Base-by-base conservation (phyloP, 495 filamentous ascomycete genomes). In the Wilcoxina mikolae region DNA sequence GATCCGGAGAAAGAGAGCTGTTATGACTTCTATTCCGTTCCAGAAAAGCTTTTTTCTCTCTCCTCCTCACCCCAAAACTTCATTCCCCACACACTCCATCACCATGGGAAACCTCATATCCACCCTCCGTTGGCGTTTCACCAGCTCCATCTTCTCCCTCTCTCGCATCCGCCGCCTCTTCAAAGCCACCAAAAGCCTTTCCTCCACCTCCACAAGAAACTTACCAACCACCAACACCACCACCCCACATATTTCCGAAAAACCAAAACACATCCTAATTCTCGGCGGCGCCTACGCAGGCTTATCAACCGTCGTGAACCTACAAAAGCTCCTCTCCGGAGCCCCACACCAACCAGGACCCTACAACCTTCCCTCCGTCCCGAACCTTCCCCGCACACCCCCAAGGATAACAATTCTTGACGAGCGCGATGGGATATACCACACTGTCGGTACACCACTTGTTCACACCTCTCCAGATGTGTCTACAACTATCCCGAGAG, bases 381-480 rank as follows among this genome's bases (percentile, higher is more conserved):
- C 47, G 2, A 17, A 11, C 20, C 47, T 33, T 2, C 23, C 65
- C 24, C 65, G 67, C 15, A 71, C 79, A 29, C 70, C 74, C 0
- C 58, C 84, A 18, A 70, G 82, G 33, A 78, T 84, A 44, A 84
- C 80, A 9, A 70, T 86, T 7, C 75, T 84, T 3, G 81, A 86
- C 59, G 78, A 83, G 55, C 70, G 78, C 22, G 82, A 86, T 71
- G 82, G 82, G 24, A 83, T 75, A 65, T 84, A 80, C 62, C 82
- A 86, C 60, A 59, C 79, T 20, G 82, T 86, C 59, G 82, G 81
- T 25, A 70, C 69, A 2, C 82, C 81, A 5, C 73, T 84, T 10
- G 78, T 79, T 1, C 70, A 83, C 7, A 74, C 78, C 1, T 75
- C 74, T 2, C 47, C 47, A 22, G 26, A 27, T n/a, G 10, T 17